Conservation (phyloP, 176 grass and related monocot species). For the Musa schizocarpa region DNA sequence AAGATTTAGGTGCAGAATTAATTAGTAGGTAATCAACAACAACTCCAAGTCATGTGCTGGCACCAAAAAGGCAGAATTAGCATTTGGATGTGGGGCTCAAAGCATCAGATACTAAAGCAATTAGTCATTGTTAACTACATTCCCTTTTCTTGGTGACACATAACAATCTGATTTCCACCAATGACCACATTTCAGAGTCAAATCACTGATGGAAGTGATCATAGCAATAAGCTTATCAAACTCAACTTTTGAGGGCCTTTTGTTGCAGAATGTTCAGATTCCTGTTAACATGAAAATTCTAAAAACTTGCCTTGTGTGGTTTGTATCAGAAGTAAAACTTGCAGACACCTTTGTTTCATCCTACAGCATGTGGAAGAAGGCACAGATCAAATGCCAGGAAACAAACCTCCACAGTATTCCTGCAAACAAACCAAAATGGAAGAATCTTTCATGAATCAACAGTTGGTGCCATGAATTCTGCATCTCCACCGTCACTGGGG, state of each 20-base stretch:
- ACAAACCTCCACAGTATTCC: neutral
- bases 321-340: neutral
- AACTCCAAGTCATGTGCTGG: neutral
- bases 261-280: neutral
- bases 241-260: neutral
- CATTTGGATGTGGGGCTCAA: neutral
- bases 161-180: neutral
- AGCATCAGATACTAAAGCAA: too few relatives aligned
- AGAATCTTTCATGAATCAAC: neutral
- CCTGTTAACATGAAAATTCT: neutral
- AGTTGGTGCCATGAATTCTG: neutral
- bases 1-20: too few relatives aligned
- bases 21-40: neutral
- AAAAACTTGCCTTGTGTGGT: neutral
- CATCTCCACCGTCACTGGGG: too few relatives aligned
- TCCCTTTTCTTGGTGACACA: neutral
- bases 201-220: neutral
- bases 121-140: neutral
- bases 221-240: neutral
- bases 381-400: neutral
- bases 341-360: neutral
- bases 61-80: neutral
- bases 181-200: neutral
- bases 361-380: neutral
- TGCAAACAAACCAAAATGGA: neutral